Percentiles rank a stretch among this genome's conserved stretches.
These are phyloP conservation scores for Zygotorulaspora florentina DNA, from an alignment of 805 yeast species.

Conservation along the genomic window DNA sequence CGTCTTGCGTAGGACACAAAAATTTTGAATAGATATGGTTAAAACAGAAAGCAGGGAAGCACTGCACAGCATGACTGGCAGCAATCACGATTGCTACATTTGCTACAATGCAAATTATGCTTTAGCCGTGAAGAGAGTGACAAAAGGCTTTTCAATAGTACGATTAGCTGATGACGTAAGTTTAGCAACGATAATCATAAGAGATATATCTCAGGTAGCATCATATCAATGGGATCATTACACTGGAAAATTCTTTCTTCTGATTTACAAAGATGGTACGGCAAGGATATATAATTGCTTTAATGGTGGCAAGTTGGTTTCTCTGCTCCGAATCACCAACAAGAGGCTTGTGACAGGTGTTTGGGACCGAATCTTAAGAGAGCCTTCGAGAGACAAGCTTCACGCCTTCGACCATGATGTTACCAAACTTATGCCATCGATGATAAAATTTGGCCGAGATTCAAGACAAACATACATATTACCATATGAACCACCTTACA, in stretches of 20 bases:
- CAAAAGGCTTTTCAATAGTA: conserved; percentile 15
- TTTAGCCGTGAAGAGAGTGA: conserved; percentile 13
- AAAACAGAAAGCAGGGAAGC: background rate
- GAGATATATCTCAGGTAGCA: conserved; percentile 18
- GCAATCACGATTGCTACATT: conserved; percentile 1
- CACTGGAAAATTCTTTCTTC: conserved; percentile 39
- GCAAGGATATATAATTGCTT: conserved; percentile 47
- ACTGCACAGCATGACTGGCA: background rate
- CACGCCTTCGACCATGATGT: conserved; percentile 18
- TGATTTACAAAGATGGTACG: conserved; percentile 44
- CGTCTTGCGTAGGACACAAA: no score
- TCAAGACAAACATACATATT: conserved; percentile 14
- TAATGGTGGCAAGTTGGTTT: conserved; percentile 24
- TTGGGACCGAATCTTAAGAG: conserved; percentile 20
- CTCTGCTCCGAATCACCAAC: conserved; percentile 18
- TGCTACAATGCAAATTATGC: conserved; percentile 19
- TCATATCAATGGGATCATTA: conserved; percentile 25
- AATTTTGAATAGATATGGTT: background rate
- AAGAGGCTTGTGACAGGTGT: conserved; percentile 11
- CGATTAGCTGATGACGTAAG: conserved; percentile 19
- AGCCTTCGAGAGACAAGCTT: background rate
- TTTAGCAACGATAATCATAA: conserved; percentile 20
- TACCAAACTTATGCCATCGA: conserved; percentile 18
- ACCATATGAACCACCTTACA: conserved; percentile 15
- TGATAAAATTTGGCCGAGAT: conserved; percentile 22